phyloP scores from a whole-genome alignment of 495 filamentous ascomycete species.

The Viridothelium virens region DNA sequence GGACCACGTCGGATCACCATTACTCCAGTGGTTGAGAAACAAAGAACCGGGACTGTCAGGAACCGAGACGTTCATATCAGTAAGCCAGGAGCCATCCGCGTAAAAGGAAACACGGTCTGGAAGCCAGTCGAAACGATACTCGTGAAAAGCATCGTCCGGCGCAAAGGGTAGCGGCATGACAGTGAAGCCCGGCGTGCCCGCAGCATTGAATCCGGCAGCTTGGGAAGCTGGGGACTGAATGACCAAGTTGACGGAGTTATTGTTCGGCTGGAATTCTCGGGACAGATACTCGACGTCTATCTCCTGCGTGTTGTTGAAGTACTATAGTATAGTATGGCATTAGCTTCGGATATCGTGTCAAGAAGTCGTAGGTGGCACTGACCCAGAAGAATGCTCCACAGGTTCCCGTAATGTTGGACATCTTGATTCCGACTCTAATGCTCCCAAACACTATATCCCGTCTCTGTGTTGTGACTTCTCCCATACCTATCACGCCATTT shows the following conservation, averaged over 20 bases:
- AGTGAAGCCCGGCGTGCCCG: conserved; percentile 46
- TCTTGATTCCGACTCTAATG: conserved; percentile 58
- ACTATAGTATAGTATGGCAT: conserved; percentile 37
- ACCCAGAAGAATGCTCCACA: conserved; percentile 77
- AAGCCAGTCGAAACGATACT: conserved; percentile 73
- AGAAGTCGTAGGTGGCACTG: conserved; percentile 19
- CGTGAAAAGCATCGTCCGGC: conserved; percentile 54
- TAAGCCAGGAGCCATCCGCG: conserved; percentile 49
- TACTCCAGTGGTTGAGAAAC: conserved; percentile 69
- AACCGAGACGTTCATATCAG: conserved; percentile 47
- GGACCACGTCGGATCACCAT: conserved; percentile 61
- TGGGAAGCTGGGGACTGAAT: conserved; percentile 55
- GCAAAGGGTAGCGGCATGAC: conserved; percentile 52
- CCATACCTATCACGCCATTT: conserved; percentile 48
- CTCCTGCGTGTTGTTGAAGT: conserved; percentile 68
- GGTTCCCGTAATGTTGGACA: conserved; percentile 52
- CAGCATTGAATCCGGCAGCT: conserved; percentile 49
- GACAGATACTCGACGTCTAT: conserved; percentile 73
- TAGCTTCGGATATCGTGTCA: too few species aligned
- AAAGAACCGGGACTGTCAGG: conserved; percentile 54
- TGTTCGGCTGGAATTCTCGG: conserved; percentile 39
- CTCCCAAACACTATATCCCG: conserved; percentile 57
- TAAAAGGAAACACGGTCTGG: conserved; percentile 54
- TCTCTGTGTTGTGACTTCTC: conserved; percentile 51
- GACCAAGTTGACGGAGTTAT: conserved; percentile 60